Evolutionary conservation across 805 yeast genomes (phyloP), one percentile per base, ranked within the genome.

Genomic region (Candida anglica): DNA sequence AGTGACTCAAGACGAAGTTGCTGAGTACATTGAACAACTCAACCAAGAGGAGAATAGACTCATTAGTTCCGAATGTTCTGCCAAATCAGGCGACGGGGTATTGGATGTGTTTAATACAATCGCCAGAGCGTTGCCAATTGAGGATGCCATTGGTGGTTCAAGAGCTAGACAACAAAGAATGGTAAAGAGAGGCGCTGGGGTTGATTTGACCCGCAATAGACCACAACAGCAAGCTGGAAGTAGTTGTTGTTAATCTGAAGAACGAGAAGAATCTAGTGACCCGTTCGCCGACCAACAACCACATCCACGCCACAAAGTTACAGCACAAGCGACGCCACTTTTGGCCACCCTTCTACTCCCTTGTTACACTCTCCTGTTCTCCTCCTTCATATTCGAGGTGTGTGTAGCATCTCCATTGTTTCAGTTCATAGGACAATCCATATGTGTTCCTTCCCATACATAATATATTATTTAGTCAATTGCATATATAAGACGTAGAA

Each of bases 11-110:
- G 37, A 40, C 11, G 66, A 60, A 35, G 85, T 86, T 0, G 59
- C 61, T 44, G 65, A 72, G 21, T 80, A 78, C 37, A 43, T 65
- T 14, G 48, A 42, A 21, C 50, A 46, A 36, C 45, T 60, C 13
- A 46, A 50, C 47, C 78, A 80, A 2, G 61, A 60, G 33, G 82
- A 76, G 37, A 69, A 71, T 5, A 50, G 45, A 28, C 52, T 66
- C 8, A 48, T 66, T 28, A 44, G 47, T 11, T 41, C 56, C n/a
- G 71, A 64, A 45, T 66, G 73, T 42, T 66, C 71, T 10, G 73
- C 73, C 22, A 66, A 66, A 44, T 44, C 59, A 5, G 71, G 73
- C 10, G 69, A 63, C 19, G 71, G 71, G 1, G 69, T 66, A 2
- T 52, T 64, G 50, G 70, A 62, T 15, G 52, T 66, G 2, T 66